Base-by-base conservation (phyloP, 306 rosid species). In the Carpinus fangiana region DNA sequence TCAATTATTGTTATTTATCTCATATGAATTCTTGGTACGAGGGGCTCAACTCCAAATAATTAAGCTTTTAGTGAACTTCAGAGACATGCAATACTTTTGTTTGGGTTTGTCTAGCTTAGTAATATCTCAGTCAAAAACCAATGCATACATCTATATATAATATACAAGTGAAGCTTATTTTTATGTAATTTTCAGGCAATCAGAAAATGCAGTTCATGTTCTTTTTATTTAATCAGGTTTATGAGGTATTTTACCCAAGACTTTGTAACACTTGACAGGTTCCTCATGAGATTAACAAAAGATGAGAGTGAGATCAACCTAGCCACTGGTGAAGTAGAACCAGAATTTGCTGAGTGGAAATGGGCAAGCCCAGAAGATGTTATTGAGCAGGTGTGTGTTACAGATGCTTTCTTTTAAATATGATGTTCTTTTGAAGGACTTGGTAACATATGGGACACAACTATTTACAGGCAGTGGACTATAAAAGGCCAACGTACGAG, bases 341-440 rank as follows among this genome's bases (percentile, higher is more conserved):
- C 91, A 11, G 98, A 95, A 86, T 95, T 95, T 79, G 87, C 95
- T 26, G 98, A 95, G 75, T 95, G 98, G 98, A 95, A 95, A 84
- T 95, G 98, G 98, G 93, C 98, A 21, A 85, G 46, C 85, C 93
- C 97, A 0, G 90, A 86, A 57, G 97, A 92, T 84, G 98, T 95
- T 77, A 80, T 95, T 20, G 98, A 95, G 77, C 98, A 95, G 97
- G 98, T 88, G 67, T 31, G 67, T 23, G 79, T 70, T 53, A 47
- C 43, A n/a, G 84, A 68, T 71, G 48, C 3, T 36, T 56, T 18
- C 23, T 54, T 75, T 26, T 1, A 59, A 70, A 66, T 59, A 47
- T 12, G 66, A 50, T 72, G 46, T 75, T 41, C 64, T 6, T 66
- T 70, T 28, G 17, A 34, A 74, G 41, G 60, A 73, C 67, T 76